Base-by-base conservation (phyloP, 2,329 filamentous ascomycete genomes). In the Amauroascus verrucosus region DNA sequence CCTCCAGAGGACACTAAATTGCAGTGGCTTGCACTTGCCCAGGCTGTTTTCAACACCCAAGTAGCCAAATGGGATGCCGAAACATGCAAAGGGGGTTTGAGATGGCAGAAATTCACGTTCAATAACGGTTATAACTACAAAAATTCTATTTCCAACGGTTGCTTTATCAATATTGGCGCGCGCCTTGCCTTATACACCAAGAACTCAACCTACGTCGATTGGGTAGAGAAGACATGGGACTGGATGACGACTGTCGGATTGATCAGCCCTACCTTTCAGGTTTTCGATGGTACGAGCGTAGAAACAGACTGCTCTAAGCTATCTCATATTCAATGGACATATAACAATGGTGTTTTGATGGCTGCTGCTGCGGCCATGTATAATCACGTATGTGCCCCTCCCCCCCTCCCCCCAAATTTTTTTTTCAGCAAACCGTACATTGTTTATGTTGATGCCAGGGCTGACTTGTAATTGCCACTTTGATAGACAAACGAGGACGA, bases 61-160 rank as follows among this genome's bases (percentile, higher is more conserved):
- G 81, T 80, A 1, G 69, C 70, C 18, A 79, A 87, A 20, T 91
- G 86, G 84, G 83, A 93, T 60, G 71, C 69, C 1, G 62, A 70
- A 0, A 75, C 74, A 0, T 95, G 88, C 67, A 74, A 71, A 45
- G 88, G 88, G 48, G 88, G 88, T 8, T 69, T 95, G 59, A 81
- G 85, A 58, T 95, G 89, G 89, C 88, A 95, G 71, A 85, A 94
- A 57, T 90, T 84, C 71, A 76, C 80, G 11, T 86, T 83, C 71
- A 89, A 89, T 70, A 79, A 76, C 54, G 87, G 87, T 4, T 81
- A 75, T 60, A 68, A 70, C 51, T 81, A 78, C 60, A 80, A 81
- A 59, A 81, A 81, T 59, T 73, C 75, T 20, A 76, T 81, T 57
- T 77, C 75, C 11, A 81, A 81, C 58, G 78, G 78, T 2, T 77